Conservation (phyloP, 2,329 filamentous ascomycete genomes). For the Fusarium xylarioides region DNA sequence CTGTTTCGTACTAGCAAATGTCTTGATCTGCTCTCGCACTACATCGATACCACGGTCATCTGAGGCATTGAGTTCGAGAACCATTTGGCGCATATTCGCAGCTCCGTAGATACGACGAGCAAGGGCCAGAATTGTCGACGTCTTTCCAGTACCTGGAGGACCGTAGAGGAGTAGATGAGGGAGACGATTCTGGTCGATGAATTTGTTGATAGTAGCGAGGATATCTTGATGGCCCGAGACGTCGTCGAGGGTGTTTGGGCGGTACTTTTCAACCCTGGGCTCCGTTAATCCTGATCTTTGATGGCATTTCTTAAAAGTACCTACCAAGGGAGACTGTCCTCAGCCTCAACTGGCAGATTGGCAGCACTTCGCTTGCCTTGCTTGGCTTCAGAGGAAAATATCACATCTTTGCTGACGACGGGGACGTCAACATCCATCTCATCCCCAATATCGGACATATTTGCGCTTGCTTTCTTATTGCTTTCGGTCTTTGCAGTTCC, state of each 20-base stretch:
- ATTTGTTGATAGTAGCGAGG: conserved; percentile 96
- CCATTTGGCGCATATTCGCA: conserved; percentile 97
- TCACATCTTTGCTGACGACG: conserved; percentile 57
- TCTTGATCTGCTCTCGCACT: conserved; percentile 98
- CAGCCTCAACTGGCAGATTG: conserved; percentile 91
- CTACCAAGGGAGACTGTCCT: conserved; percentile 93
- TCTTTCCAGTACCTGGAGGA: conserved; percentile 96
- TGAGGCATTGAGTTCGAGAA: conserved; percentile 95
- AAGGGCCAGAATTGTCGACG: conserved; percentile 92
- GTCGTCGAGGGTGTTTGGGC: conserved; percentile 86
- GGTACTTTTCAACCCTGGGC: conserved; percentile 92
- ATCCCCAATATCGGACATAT: conserved; percentile 69
- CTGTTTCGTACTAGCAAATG: conserved; percentile 96
- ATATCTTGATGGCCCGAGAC: conserved; percentile 98
- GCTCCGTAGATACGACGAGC: conserved; percentile 91
- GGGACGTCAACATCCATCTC: conserved; percentile 69
- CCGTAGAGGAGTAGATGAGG: conserved; percentile 97
- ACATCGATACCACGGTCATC: conserved; percentile 98
- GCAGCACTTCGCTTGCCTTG: conserved; percentile 94
- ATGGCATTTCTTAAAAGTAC: conserved; percentile 8
- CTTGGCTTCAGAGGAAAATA: conserved; percentile 78
- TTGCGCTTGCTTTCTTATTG: neutral
- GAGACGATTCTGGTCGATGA: conserved; percentile 91
- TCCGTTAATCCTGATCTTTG: neutral
- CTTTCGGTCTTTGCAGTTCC: neutral